Base-by-base conservation (phyloP, 2,329 filamentous ascomycete genomes). In the Sclerotinia spermophila region DNA sequence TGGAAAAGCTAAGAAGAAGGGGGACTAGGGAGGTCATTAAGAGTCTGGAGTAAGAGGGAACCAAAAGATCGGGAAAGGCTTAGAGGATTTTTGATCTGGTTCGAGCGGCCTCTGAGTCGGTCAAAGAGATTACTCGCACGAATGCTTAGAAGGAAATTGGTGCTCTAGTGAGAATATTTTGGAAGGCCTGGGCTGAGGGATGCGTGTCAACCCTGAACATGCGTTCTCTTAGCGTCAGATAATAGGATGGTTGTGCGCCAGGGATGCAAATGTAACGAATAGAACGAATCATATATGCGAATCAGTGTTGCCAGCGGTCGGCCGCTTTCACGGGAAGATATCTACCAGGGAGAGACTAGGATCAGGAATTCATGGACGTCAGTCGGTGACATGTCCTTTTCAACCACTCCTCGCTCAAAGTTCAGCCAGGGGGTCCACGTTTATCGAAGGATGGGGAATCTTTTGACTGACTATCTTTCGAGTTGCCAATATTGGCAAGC, bases 301-400 rank as follows among this genome's bases (percentile, higher is more conserved):
- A 35, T 40, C 45, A 65, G 45, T 40, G 35, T 53, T 27, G n/a
- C 45, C 45, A 66, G 45, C 45, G 35, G 62, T 65, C 67, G 59
- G 67, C 38, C 67, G 58, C 65, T 65, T 65, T 65, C 59, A 65
- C 59, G 59, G 67, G 67, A 69, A 69, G 45, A 65, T 65, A 45
- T 51, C 35, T 55, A 44, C 7, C 35, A 44, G 45, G 38, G 11
- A 65, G 35, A 55, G 59, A 65, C 40, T 51, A 27, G 60, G 60
- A 53, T 66, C 44, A 13, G 21, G 53, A 13, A 11, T 40, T 62
- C 59, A 45, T 45, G 60, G 42, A 62, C 60, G 45, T 61, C 44
- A 61, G 56, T 68, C 56, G 67, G 56, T 68, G 67, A 42, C 27
- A 53, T 51, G 17, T 51, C 38, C 24, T n/a, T 51, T 55, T 64